Evolutionary conservation across 2,329 filamentous ascomycete species (phyloP), one percentile per base, ranked within the genome.

Genomic region (Ceratocystis cacaofunesta): DNA sequence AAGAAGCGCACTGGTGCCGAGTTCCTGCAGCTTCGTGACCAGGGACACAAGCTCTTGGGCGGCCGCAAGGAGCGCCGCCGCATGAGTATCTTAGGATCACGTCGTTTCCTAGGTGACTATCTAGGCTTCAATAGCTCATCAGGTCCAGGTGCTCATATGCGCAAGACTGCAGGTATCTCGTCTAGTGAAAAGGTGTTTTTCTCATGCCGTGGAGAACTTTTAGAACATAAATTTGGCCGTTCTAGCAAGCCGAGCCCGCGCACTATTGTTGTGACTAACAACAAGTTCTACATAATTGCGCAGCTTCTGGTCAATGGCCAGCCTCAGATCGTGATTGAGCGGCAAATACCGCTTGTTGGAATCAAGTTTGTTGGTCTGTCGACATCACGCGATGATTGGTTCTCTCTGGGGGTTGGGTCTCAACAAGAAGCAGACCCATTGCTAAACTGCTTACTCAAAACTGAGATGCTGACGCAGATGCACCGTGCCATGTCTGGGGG

Each of bases 401-500:
- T 99, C 75, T 90, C 92, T 1, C 79, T 99, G 44, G 90, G 92
- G 2, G 82, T 95, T 57, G 90, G 89, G n/a, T 92, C 92, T 41
- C 86, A 87, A 7, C 90, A 95, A 72, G 92, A 97, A 73, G 82
- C 94, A 0, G 94, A 99, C 74, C 91, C 94, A n/a, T 80, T 99
- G 25, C 76, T 99, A 71, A 95, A 87, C 76, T 99, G 94, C 72
- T 78, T 96, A 22, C 85, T 99, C 75, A 99, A 99, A 79, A 99
- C 94, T 0, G 94, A 99, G 72, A 86, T 99, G 75, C 95, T 97
- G 73, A 95, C 92, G 0, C 92, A 96, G 69, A 85, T 99, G 77
- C 85, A 87, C 72, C 85, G 84, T 62, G 85, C 85, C 63, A 88
- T 95, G 75, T 86, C 88, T 2, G 90, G 88, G 7, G 86, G 89